A percentile compares a stretch with the other conserved stretches of the same genome.
Conservation (phyloP, 306 rosid genomes). For the Quercus agrifolia region DNA sequence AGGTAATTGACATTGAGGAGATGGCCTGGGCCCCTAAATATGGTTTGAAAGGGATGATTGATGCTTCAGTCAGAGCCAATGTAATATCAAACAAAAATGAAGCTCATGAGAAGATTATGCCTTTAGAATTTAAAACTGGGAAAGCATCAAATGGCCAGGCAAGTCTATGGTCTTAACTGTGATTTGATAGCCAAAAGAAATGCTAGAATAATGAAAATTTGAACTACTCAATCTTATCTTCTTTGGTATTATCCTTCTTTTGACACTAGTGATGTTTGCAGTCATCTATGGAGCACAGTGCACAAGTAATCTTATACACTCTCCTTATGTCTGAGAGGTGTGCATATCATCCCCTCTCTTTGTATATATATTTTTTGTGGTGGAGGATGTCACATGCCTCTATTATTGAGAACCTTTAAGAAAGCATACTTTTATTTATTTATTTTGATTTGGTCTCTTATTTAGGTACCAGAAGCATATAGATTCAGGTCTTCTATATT, state of each 20-base stretch:
- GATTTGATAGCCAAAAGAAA: conserved; percentile 9
- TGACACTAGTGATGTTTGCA: conserved; percentile 40
- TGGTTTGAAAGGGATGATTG: conserved; percentile 96
- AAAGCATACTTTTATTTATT: conserved; percentile 2
- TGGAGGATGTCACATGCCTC: neutral
- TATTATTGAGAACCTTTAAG: neutral
- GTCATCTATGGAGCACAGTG: conserved; percentile 77
- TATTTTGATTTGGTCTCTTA: conserved; percentile 16
- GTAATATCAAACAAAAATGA: conserved; percentile 41
- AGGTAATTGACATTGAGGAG: conserved; percentile 96
- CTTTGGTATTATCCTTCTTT: conserved; percentile 13
- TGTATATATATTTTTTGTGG: neutral
- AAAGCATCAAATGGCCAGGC: conserved; percentile 72
- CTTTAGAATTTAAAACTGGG: conserved; percentile 91
- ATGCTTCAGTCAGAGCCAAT: conserved; percentile 80
- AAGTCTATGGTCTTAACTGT: conserved; percentile 31
- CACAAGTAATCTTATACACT: conserved; percentile 89
- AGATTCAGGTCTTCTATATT: conserved; percentile 83
- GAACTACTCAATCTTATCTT: neutral
- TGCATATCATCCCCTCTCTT: conserved; percentile 3
- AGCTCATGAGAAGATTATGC: conserved; percentile 56
- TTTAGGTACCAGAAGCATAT: conserved; percentile 67
- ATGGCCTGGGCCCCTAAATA: conserved; percentile 97
- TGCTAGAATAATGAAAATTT: conserved; percentile 15
- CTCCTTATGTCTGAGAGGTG: conserved; percentile 95